Conservation (phyloP, 2,329 filamentous ascomycete species). For the Sporothrix protearum region DNA sequence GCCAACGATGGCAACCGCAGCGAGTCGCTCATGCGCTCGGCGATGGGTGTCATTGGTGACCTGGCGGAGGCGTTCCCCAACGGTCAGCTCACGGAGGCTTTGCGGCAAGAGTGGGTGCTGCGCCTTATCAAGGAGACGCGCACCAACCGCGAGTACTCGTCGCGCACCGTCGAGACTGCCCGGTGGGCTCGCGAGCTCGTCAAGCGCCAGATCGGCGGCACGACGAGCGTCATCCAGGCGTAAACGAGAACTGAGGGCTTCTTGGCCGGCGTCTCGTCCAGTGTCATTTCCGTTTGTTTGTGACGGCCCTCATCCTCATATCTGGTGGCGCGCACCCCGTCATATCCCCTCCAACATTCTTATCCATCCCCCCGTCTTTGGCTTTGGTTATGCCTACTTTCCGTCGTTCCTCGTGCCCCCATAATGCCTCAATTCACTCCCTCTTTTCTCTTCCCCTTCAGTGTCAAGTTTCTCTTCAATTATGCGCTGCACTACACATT, state of each 20-base stretch:
- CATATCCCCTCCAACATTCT: background rate
- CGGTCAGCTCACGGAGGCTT: conserved; percentile 77
- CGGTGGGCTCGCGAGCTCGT: conserved; percentile 97
- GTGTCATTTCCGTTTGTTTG: background rate
- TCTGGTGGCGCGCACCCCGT: conserved; percentile 1
- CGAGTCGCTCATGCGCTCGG: conserved; percentile 85
- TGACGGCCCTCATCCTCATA: background rate
- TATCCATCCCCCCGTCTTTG: background rate
- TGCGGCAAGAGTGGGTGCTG: conserved; percentile 88
- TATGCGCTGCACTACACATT: background rate
- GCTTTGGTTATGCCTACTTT: background rate
- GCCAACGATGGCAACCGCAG: conserved; percentile 81
- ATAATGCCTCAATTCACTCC: background rate
- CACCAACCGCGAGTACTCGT: conserved; percentile 78
- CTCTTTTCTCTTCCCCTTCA: background rate
- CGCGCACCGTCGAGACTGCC: conserved; percentile 87
- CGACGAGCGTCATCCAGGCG: conserved; percentile 49
- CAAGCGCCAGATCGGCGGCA: conserved; percentile 74
- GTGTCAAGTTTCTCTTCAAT: background rate
- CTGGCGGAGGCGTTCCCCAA: conserved; percentile 90
- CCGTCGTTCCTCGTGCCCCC: background rate
- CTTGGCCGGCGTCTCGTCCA: background rate
- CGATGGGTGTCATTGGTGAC: conserved; percentile 97
- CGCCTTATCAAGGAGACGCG: conserved; percentile 88
- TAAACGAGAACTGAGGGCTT: conserved; percentile 33